Evolutionary conservation across 352 stramenopile species (phyloP), one percentile per base, ranked within the genome.

Genomic region (Phytophthora sp.): DNA sequence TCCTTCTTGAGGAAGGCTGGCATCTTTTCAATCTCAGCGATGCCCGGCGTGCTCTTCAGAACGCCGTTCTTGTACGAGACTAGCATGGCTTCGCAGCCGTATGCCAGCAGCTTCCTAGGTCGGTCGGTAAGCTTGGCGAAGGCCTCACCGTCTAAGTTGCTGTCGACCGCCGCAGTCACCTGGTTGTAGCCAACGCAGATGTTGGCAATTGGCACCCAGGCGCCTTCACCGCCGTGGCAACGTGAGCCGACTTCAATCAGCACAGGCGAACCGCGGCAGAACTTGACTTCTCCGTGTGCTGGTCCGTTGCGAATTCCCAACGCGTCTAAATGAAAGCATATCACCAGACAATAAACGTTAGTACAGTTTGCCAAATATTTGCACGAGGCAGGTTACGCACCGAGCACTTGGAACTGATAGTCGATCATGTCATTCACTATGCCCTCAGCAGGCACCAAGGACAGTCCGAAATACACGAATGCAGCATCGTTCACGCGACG

Each of bases 161-260:
- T 83, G 73, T 98, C 90, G 21, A 96, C 86, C 23, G 92, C 84
- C 0, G 78, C 88, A 59, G 97, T 88, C 15, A 98, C 89, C 78
- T 98, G 95, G 55, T 96, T 98, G 76, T 98, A 98, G 18, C 88
- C 88, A 8, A 95, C 97, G 73, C 82, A 98, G 52, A 84, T 88
- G 56, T 96, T 84, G 21, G 88, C 89, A 37, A 99, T 94, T 1
- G 93, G 88, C 13, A 94, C 69, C 95, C 95, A 99, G 23, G 89
- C 95, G 43, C 94, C 96, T 82, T 99, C 94, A 20, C 94, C 97
- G 18, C 96, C 97, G 69, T 99, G 96, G 67, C 92, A 98, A n/a
- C 97, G 89, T 35, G 95, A 95, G 39, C 97, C 97, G 43, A 98
- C 95, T 68, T 99, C 96, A 21, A 99, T 97, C 20, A 99, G 76